Evolutionary conservation across 352 stramenopile species (phyloP), one percentile per base, ranked within the genome.

Genomic region (Phytophthora fragariae): DNA sequence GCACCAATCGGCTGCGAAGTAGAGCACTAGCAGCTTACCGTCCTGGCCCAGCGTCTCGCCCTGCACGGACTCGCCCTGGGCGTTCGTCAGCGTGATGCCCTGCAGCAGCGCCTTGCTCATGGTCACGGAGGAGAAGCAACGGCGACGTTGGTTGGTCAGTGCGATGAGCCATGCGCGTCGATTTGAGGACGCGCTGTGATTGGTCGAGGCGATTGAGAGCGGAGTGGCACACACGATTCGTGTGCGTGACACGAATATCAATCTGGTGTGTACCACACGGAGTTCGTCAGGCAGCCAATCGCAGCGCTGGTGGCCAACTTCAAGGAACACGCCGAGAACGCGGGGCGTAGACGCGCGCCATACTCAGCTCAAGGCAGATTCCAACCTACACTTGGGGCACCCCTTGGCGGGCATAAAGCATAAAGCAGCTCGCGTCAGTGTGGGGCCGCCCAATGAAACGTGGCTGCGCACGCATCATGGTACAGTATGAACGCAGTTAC

Each of bases 1-100:
- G 58, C 90, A 97, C 90, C 90, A 95, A 53, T 95, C 87, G 1
- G 90, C 88, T 44, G 86, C 81, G 66, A 96, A 96, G 78, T 93
- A 95, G 15, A 96, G 76, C 68, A 88, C 89, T 44, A 92, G 68
- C 33, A 85, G 61, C 58, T 91, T 92, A 66, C 75, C 84, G 37
- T 75, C 50, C 14, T 70, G 70, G n/a, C 84, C 73, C 11, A 81
- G 67, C 31, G 72, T 70, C 41, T 92, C 85, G 24, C 81, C 85
- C 56, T 79, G 62, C 41, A 80, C 71, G 19, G 67, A 70, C 27
- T 90, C 79, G 63, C 82, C 82, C 27, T 79, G 71, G 56, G 81
- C 84, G 68, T 94, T 92, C 35, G 77, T 77, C 10, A 94, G 73
- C 64, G 85, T 77, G 37, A 88, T 73, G 35, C 70, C 82, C 29